Evolutionary conservation across 805 yeast genomes (phyloP).

Genomic region (Barnettozyma sucrosica): DNA sequence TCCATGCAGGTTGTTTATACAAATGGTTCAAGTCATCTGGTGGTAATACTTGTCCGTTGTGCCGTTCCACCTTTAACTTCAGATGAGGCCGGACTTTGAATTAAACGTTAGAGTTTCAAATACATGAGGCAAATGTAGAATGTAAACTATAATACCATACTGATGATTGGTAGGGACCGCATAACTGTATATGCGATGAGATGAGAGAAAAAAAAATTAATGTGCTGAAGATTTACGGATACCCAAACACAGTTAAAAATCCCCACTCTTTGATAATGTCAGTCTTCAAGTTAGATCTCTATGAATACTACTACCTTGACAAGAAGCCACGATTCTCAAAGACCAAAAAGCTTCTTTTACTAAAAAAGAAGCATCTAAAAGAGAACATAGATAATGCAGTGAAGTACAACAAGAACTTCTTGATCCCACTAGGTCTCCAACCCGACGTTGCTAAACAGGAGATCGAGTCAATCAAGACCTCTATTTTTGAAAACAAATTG

Average conservation of each 20-base stretch:
- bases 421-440: conserved; percentile 10
- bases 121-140: too few relatives aligned
- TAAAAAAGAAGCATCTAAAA: conserved; percentile 8
- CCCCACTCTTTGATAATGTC: conserved; percentile 1
- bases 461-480: conserved; percentile 40
- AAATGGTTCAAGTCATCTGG: conserved; percentile 97
- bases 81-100: conserved; percentile 11
- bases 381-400: conserved; percentile 7
- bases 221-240: background rate
- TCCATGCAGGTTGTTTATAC: conserved; percentile 92
- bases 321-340: conserved; percentile 9
- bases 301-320: conserved; percentile 9
- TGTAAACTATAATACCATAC: too few relatives aligned
- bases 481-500: conserved; percentile 42
- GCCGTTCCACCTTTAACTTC: conserved; percentile 64
- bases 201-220: background rate
- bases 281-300: conserved; percentile 12
- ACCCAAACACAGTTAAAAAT: background rate
- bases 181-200: conserved; percentile 5
- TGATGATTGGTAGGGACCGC: background rate
- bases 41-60: conserved; percentile 88
- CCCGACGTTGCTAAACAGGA: conserved; percentile 38
- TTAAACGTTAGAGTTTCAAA: background rate
- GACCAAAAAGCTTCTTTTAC: conserved; percentile 5
- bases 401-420: conserved; percentile 7